A percentile compares a stretch with the other conserved stretches of the same genome.
phyloP scores from a whole-genome alignment of 2,329 filamentous ascomycete species.

The Arthrobotrys sinensis region DNA sequence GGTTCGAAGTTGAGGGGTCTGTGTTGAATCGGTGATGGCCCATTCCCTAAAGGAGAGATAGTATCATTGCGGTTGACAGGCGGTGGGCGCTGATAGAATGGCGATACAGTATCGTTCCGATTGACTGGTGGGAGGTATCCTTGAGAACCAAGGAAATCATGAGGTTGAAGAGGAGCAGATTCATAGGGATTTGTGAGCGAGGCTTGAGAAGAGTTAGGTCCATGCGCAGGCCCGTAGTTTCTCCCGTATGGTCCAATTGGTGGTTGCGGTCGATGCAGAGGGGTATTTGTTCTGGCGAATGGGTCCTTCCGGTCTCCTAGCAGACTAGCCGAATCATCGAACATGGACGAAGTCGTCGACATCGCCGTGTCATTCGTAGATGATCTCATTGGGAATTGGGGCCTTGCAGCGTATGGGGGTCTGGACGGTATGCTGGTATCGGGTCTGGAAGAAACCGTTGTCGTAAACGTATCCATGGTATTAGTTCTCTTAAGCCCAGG shows the following conservation, averaged over 20 bases:
- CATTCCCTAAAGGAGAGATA: conserved; percentile 38
- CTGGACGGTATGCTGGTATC: conserved; percentile 49
- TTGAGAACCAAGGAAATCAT: conserved; percentile 51
- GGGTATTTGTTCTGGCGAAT: conserved; percentile 50
- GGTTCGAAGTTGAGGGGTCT: conserved; percentile 41
- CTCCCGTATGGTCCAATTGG: conserved; percentile 48
- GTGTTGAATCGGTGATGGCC: conserved; percentile 28
- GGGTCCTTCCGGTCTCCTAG: conserved; percentile 48
- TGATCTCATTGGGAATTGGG: conserved; percentile 37
- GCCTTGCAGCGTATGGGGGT: conserved; percentile 49
- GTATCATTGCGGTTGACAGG: conserved; percentile 53
- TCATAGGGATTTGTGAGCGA: conserved; percentile 58
- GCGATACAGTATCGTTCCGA: conserved; percentile 51
- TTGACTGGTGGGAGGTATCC: conserved; percentile 45
- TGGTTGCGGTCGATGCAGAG: conserved; percentile 46
- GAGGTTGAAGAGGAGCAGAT: conserved; percentile 46
- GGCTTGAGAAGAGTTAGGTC: conserved; percentile 44
- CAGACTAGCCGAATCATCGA: conserved; percentile 43
- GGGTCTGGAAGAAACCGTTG: conserved; percentile 54
- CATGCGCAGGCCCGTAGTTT: conserved; percentile 24
- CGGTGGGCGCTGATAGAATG: conserved; percentile 50
- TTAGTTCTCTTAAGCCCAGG: conserved; percentile 56
- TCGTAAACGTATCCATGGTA: conserved; percentile 57
- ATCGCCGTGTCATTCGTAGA: conserved; percentile 31
- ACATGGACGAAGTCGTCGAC: conserved; percentile 33